Base-by-base conservation (phyloP, 2,329 filamentous ascomycete species). In the Pestalotiopsis fici region DNA sequence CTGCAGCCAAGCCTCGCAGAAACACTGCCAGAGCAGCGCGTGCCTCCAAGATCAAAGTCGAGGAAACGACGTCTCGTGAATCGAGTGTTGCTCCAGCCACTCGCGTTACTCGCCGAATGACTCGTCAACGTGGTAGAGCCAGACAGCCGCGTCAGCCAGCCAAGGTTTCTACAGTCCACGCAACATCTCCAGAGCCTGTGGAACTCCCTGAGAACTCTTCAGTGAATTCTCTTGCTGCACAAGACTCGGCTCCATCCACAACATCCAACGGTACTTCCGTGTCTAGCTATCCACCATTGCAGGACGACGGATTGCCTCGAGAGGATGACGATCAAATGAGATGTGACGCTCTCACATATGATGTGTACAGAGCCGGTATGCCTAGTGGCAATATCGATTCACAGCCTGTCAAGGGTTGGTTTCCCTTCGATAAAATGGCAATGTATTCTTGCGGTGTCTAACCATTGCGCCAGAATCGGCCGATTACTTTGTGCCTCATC, bases 361-460 rank as follows among this genome's bases (percentile, higher is more conserved):
- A 65, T 57, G 65, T 72, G 7, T 70, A 71, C 54, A 68, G 67
- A 39, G 71, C 72, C 35, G 27, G 43, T 21, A 60, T 68, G n/a
- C n/a, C 43, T 37, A 68, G 67, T 28, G 71, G 72, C 31, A 31
- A 37, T n/a, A 56, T 68, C 59, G 68, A 65, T 23, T 23, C 71
- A 18, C 59, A 69, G 15, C 66, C 64, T 68, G 71, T 68, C 65
- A 68, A 75, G 75, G 75, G 76, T 76, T 74, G 69, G 71, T 63
- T 63, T 56, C 56, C 70, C 67, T 64, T 69, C 55, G 67, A 23
- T 21, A 28, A 59, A 6, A 67, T 65, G 35, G 66, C 71, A 64
- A 54, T 57, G 65, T 50, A 60, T 54, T 28, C 69, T 65, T 70
- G 68, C 68, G 66, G 55, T 61, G 64, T 66, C 67, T 75, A 65